Evolutionary conservation across 1,139 yeast genomes (phyloP).

Genomic region (Petasospora rhodanensis): DNA sequence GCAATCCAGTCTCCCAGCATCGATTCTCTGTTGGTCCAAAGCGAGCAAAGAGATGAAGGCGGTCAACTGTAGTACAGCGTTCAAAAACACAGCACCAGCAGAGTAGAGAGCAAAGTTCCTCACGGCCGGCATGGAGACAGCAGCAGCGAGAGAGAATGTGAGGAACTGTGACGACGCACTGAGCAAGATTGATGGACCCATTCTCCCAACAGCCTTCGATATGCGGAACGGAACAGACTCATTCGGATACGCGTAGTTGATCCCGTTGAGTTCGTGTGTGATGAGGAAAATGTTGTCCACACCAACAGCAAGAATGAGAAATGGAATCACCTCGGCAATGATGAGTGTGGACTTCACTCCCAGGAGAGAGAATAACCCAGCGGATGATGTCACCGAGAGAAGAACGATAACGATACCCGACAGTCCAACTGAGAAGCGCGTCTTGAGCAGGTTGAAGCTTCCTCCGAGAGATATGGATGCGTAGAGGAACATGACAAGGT

Average conservation of each 20-base stretch:
- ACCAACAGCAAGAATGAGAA: constrained; percentile 87
- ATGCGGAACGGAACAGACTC: constrained; percentile 51
- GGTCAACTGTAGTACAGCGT: constrained; percentile 76
- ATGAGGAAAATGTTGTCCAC: constrained; percentile 89
- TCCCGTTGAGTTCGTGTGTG: constrained; percentile 67
- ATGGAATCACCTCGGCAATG: constrained; percentile 97
- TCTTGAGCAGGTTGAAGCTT: constrained; percentile 42
- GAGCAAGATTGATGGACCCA: constrained; percentile 84
- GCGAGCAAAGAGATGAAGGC: constrained; percentile 71
- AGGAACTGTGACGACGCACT: constrained; percentile 73
- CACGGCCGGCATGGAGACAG: constrained; percentile 94
- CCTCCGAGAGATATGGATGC: constrained; percentile 83
- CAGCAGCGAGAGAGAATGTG: constrained; percentile 74
- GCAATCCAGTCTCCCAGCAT: constrained; percentile 54
- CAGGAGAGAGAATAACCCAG: constrained; percentile 70
- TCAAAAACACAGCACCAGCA: constrained; percentile 78
- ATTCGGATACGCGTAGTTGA: constrained; percentile 42
- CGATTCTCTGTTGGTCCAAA: constrained; percentile 61
- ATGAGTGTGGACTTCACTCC: constrained; percentile 85
- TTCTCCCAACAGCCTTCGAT: constrained; percentile 57
- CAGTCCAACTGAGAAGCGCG: constrained; percentile 73
- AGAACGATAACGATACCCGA: constrained; percentile 79
- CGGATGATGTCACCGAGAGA: constrained; percentile 73
- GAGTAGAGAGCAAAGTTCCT: constrained; percentile 88
- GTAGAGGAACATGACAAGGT: constrained; percentile 83